A percentile compares a stretch with the other conserved stretches of the same genome.
Conservation (phyloP, 2,329 filamentous ascomycete species). For the Aspergillus brasiliensis region DNA sequence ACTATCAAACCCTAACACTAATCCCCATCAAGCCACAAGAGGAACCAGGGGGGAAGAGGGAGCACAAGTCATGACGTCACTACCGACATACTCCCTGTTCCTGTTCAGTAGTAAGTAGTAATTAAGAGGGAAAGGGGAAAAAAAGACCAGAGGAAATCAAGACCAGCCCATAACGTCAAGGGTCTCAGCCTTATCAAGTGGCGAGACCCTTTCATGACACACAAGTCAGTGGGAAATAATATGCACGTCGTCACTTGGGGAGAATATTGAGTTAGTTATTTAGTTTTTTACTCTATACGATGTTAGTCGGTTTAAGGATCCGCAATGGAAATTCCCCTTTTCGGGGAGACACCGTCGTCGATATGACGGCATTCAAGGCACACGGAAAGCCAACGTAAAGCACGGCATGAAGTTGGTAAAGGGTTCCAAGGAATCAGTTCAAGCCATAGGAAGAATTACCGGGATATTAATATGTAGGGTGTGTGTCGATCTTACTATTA, state of each 20-base stretch:
- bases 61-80: not conserved
- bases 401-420: not conserved
- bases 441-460: no score
- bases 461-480: not conserved
- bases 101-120: no score
- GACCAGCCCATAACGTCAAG: not conserved
- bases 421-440: not conserved
- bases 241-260: not conserved
- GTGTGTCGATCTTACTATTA: not conserved
- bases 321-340: conserved; percentile 1
- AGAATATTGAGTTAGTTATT: no score
- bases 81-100: not conserved
- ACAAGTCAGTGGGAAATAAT: no score
- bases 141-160: not conserved
- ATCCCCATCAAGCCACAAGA: not conserved
- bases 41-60: no score
- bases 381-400: not conserved
- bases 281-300: no score
- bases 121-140: no score
- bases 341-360: conserved; percentile 10
- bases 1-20: not conserved
- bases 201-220: no score
- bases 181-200: not conserved
- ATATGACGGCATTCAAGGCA: conserved; percentile 18
- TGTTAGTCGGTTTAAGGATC: no score